A percentile compares a stretch with the other conserved stretches of the same genome.
phyloP scores from a whole-genome alignment of 257 asterid genomes.

The Salvia splendens region DNA sequence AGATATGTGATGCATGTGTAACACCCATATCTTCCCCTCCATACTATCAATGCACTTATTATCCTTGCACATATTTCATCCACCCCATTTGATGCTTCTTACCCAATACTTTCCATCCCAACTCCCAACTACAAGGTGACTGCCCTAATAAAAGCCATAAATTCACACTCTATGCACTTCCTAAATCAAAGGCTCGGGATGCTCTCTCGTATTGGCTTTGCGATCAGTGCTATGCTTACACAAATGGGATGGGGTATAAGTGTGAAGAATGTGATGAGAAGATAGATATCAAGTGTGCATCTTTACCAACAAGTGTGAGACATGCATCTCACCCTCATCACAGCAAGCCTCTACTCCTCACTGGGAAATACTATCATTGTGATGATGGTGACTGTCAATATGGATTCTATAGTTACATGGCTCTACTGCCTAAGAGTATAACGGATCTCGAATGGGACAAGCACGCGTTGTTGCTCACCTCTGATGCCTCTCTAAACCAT shows the following conservation, averaged over 20 bases:
- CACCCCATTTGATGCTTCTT: constrained; percentile 8
- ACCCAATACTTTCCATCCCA: not conserved
- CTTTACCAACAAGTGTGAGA: not conserved
- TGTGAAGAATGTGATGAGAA: not conserved
- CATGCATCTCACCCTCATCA: not conserved
- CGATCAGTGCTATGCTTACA: not conserved
- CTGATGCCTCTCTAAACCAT: constrained; percentile 12
- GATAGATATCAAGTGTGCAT: constrained; percentile 19
- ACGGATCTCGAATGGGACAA: not conserved
- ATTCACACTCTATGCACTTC: not conserved
- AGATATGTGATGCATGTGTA: constrained; percentile 1
- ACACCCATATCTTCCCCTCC: constrained; percentile 22
- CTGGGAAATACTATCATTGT: too few relatives aligned
- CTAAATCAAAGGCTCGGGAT: not conserved
- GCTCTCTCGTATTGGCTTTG: not conserved
- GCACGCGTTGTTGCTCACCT: not conserved
- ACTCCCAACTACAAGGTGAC: not conserved
- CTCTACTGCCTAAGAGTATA: not conserved
- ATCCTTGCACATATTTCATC: not conserved
- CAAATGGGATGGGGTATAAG: constrained; percentile 1
- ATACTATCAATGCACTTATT: not conserved
- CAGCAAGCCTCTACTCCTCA: too few relatives aligned
- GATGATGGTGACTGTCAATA: too few relatives aligned
- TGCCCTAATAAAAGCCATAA: not conserved
- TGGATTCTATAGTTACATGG: too few relatives aligned